Evolutionary conservation across 768 basidiomycete species (phyloP), one percentile per base, ranked within the genome.

Genomic region (Exsudoporus frostii): DNA sequence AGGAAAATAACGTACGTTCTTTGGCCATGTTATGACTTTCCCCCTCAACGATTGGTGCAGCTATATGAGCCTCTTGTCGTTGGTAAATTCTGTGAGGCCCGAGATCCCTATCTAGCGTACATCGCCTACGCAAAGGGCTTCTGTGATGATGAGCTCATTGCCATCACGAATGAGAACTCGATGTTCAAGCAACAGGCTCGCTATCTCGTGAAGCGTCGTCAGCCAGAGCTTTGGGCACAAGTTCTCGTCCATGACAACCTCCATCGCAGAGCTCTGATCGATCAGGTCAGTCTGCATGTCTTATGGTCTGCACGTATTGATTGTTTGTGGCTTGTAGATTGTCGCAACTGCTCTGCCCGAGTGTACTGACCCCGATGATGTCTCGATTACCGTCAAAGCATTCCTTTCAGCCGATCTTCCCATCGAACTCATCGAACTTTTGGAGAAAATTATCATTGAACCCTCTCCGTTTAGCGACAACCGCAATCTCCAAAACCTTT

Each of bases 111-210:
- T 75, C 79, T 99, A 53, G 97, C 97, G 22, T 99, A 96, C 74
- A 98, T 99, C 62, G 97, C 97, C 0, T 99, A 98, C 66, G 97
- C 97, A 34, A 98, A 98, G 70, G 97, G 97, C 52, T 89, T 98
- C 72, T 99, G 97, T 67, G 97, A 99, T 59, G 93, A 98, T 6
- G 97, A 99, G 72, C 82, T 99, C 54, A 95, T 99, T 65, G 71
- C 84, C 20, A 96, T 99, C 70, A 98, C 97, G 44, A 98, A 98
- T 67, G 95, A 96, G 60, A 99, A 99, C 76, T 87, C 94, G 13
- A 99, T 99, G 97, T 99, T 95, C 82, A 99, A 98, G 74, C 96
- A 99, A 65, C 97, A 98, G 72, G 92, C 97, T 48, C 88, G 97
- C 27, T 99, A 99, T 73, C 84, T 99, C 53, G 91, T 98, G 66